Evolutionary conservation across 768 basidiomycete genomes (phyloP).

Genomic region (Auricularia cornea): DNA sequence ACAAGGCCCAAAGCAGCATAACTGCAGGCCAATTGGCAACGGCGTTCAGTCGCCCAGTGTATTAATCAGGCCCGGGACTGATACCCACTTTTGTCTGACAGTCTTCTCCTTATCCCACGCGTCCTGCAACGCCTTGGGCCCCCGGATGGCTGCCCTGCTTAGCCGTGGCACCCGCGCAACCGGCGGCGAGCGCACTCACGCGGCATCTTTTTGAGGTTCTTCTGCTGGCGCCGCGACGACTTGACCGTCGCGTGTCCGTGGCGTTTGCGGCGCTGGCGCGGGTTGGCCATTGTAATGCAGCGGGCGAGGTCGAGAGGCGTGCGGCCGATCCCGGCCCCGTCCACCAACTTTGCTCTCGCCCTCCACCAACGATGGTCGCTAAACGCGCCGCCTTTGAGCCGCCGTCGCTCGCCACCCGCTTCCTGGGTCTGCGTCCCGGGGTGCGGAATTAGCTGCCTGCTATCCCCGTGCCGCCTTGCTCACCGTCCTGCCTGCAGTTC

Average conservation of each 20-base stretch:
- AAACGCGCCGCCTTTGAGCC: background rate
- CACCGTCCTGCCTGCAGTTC: constrained; percentile 6
- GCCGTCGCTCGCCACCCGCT: background rate
- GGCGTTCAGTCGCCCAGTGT: background rate
- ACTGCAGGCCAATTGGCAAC: constrained; percentile 29
- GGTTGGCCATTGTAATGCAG: constrained; percentile 67
- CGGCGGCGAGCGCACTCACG: constrained; percentile 1
- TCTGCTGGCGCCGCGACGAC: constrained; percentile 67
- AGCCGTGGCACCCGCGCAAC: background rate
- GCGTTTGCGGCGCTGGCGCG: constrained; percentile 82
- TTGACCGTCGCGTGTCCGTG: constrained; percentile 60
- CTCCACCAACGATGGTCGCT: background rate
- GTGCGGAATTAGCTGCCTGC: constrained; percentile 1
- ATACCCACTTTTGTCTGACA: constrained; percentile 78
- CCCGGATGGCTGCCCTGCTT: constrained; percentile 54
- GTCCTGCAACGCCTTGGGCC: constrained; percentile 71
- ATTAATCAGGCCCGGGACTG: background rate
- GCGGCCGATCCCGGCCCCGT: background rate
- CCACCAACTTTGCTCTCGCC: background rate
- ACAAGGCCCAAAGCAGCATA: constrained; percentile 72
- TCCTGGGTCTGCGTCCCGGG: constrained; percentile 1
- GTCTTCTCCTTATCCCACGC: constrained; percentile 87
- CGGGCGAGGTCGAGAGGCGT: background rate
- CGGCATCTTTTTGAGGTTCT: constrained; percentile 54
- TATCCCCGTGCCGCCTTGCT: background rate